Evolutionary conservation across 257 asterid genomes (phyloP).

Genomic region (Agastache rugosa): DNA sequence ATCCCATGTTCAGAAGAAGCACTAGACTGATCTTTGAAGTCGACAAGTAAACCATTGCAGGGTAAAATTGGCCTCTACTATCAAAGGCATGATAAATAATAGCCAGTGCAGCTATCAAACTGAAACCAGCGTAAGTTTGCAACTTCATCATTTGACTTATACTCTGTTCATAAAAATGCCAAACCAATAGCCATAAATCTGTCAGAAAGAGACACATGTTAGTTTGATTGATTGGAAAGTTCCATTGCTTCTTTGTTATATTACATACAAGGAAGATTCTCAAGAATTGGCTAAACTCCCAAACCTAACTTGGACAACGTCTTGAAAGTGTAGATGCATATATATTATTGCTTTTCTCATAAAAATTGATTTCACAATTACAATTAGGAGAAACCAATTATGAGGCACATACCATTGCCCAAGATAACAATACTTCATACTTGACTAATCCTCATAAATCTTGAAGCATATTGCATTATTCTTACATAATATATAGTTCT

Average conservation of each 20-base stretch:
- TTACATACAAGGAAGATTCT: not conserved
- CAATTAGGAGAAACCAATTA: not conserved
- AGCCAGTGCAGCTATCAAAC: constrained; percentile 70
- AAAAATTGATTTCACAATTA: not conserved
- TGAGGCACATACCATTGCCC: not conserved
- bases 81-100: constrained; percentile 74
- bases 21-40: constrained; percentile 88
- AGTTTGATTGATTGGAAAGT: not conserved
- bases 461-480: not conserved
- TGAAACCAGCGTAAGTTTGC: constrained; percentile 77
- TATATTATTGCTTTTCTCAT: not conserved
- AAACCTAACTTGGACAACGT: not conserved
- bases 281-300: not conserved
- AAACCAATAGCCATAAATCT: constrained; percentile 28
- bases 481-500: not conserved
- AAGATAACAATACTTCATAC: not conserved
- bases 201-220: not conserved
- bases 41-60: constrained; percentile 85
- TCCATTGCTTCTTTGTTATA: not conserved
- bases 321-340: not conserved
- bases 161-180: constrained; percentile 47
- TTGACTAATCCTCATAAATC: not conserved
- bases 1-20: constrained; percentile 82
- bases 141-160: constrained; percentile 68
- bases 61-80: constrained; percentile 91